A percentile compares a stretch with the other conserved stretches of the same genome.
Conservation (phyloP, 768 basidiomycete genomes). For the Trametes punicea region DNA sequence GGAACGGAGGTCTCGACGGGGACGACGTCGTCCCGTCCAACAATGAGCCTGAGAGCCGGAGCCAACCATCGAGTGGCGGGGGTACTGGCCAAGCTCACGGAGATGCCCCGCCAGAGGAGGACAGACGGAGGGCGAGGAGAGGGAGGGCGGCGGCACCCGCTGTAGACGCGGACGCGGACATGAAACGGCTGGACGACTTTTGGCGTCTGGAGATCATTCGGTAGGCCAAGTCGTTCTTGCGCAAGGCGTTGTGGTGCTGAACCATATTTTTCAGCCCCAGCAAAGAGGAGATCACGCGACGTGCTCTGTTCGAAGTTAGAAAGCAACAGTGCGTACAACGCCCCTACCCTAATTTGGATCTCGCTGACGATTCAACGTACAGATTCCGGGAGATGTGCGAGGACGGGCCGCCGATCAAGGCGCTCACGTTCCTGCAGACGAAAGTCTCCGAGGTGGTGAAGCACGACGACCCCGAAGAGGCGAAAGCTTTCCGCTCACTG, state of each 20-base stretch:
- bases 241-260: neutral
- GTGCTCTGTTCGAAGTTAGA: slow-evolving; percentile 60
- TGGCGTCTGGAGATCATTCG: slow-evolving; percentile 56
- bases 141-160: slow-evolving; percentile 13
- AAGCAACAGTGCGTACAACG: slow-evolving; percentile 61
- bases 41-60: slow-evolving; percentile 4
- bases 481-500: slow-evolving; percentile 59
- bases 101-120: slow-evolving; percentile 15
- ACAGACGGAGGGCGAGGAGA: slow-evolving; percentile 13
- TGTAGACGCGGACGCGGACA: slow-evolving; percentile 13
- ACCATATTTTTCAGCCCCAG: slow-evolving; percentile 43
- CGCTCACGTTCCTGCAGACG: slow-evolving; percentile 67
- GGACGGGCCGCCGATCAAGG: slow-evolving; percentile 54
- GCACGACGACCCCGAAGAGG: slow-evolving; percentile 59
- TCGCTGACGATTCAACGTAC: neutral
- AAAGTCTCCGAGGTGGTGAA: slow-evolving; percentile 71
- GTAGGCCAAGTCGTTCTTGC: slow-evolving; percentile 36
- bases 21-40: slow-evolving; percentile 19
- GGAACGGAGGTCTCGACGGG: slow-evolving; percentile 54
- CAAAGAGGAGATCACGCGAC: slow-evolving; percentile 59
- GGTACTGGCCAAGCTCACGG: neutral
- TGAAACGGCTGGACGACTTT: slow-evolving; percentile 65
- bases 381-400: slow-evolving; percentile 86
- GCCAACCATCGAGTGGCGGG: neutral
- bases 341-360: neutral